Conservation (phyloP, 371 early-diverging fungal genomes). For the Circinella minor region DNA sequence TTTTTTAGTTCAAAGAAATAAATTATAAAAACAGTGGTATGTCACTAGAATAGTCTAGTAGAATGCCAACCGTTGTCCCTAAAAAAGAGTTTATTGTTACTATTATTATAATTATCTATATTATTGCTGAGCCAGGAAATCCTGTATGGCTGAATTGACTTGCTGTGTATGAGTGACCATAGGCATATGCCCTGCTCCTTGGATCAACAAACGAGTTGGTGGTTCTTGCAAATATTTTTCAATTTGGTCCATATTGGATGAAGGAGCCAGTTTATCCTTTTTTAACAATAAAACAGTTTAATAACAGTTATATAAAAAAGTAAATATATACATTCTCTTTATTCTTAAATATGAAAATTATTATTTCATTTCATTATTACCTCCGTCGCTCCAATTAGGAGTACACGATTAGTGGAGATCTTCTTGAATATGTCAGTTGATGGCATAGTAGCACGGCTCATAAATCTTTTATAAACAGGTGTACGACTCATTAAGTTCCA, state of each 20-base stretch:
- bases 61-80: conserved; percentile 1
- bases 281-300: no score
- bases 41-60: neutral
- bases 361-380: conserved; percentile 26
- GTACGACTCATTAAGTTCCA: conserved; percentile 69
- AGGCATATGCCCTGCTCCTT: conserved; percentile 65
- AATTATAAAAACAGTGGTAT: neutral
- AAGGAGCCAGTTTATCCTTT: conserved; percentile 52
- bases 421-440: conserved; percentile 36
- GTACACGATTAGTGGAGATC: conserved; percentile 50
- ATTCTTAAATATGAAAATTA: neutral
- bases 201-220: conserved; percentile 57
- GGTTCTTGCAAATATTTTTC: conserved; percentile 32
- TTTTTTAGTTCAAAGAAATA: neutral
- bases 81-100: conserved; percentile 1
- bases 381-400: conserved; percentile 63
- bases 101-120: neutral
- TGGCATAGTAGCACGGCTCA: conserved; percentile 54
- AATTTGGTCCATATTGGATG: conserved; percentile 47
- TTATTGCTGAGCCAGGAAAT: neutral
- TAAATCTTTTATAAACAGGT: conserved; percentile 52
- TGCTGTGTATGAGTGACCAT: conserved; percentile 64
- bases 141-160: conserved; percentile 9
- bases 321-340: no score
- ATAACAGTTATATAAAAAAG: no score